A percentile compares a stretch with the other conserved stretches of the same genome.
These are phyloP conservation scores for Tolypocladium guangdongense DNA, from an alignment of 2,329 filamentous ascomycete genomes.

Conservation along the genomic window DNA sequence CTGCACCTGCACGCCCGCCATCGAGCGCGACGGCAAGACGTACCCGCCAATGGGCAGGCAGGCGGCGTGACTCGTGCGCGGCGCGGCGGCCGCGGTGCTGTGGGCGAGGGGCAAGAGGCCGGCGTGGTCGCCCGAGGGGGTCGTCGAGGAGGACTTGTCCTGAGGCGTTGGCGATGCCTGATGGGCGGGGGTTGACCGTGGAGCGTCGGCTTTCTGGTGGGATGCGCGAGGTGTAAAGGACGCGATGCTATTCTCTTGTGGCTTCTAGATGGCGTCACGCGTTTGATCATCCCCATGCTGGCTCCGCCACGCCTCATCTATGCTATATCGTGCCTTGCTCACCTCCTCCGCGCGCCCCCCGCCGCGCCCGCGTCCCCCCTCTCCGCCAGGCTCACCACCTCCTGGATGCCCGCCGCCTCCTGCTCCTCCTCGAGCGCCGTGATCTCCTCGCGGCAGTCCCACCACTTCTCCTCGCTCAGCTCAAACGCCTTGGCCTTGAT, in stretches of 20 bases:
- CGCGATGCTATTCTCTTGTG: neutral
- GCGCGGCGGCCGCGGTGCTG: constrained; percentile 16
- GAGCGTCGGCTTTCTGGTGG: too few species aligned
- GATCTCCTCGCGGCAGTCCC: constrained; percentile 94
- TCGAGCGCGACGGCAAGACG: constrained; percentile 47
- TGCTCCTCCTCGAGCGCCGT: constrained; percentile 88
- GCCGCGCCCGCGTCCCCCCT: constrained; percentile 42
- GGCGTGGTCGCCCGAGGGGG: constrained; percentile 17
- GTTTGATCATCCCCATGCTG: neutral
- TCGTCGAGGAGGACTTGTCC: constrained; percentile 17
- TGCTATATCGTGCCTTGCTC: neutral
- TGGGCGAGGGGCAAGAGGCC: constrained; percentile 17
- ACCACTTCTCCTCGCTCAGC: constrained; percentile 93
- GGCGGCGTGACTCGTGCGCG: constrained; percentile 25
- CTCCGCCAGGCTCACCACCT: constrained; percentile 81
- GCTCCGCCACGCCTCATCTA: neutral
- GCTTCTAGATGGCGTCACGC: neutral
- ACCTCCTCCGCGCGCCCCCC: constrained; percentile 22
- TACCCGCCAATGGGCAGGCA: constrained; percentile 53
- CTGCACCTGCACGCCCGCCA: constrained; percentile 54
- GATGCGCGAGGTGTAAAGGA: neutral
- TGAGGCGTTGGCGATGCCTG: neutral
- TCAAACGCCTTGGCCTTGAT: constrained; percentile 86
- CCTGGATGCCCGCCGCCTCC: constrained; percentile 87
- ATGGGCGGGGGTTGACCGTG: too few species aligned